Percentiles rank a stretch among this genome's conserved stretches.
Evolutionary conservation across 306 rosid genomes (phyloP).

Genomic region (Cicer bijugum): DNA sequence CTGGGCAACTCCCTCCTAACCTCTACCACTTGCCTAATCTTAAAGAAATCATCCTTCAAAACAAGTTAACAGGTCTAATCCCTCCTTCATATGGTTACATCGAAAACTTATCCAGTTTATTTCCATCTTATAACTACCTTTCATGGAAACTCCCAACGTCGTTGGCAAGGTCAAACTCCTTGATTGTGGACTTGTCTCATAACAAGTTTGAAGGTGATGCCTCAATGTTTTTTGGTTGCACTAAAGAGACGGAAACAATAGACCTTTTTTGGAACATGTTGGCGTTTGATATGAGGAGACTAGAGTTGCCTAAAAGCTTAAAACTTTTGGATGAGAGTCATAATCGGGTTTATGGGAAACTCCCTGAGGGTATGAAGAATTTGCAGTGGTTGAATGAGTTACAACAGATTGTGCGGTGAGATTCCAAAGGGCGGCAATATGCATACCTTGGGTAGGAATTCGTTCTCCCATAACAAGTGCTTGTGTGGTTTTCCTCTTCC

Average conservation of each 20-base stretch:
- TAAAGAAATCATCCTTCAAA: slow-evolving; percentile 31
- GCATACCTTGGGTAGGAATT: slow-evolving; percentile 14
- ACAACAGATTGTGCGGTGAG: slow-evolving; percentile 58
- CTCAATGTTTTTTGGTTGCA: slow-evolving; percentile 50
- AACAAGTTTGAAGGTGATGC: slow-evolving; percentile 63
- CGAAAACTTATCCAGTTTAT: not conserved
- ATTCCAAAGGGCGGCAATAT: slow-evolving; percentile 58
- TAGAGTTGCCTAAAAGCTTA: slow-evolving; percentile 44
- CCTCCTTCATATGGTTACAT: slow-evolving; percentile 47
- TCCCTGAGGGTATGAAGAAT: slow-evolving; percentile 43
- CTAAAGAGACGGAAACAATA: slow-evolving; percentile 30
- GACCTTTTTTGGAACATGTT: slow-evolving; percentile 57
- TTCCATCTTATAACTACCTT: not conserved
- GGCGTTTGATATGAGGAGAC: slow-evolving; percentile 46
- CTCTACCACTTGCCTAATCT: slow-evolving; percentile 42
- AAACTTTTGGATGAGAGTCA: slow-evolving; percentile 48
- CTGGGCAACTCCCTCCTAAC: slow-evolving; percentile 17
- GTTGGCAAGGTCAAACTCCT: slow-evolving; percentile 29
- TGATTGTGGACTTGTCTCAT: slow-evolving; percentile 46
- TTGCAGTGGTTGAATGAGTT: slow-evolving; percentile 53
- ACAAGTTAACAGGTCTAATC: slow-evolving; percentile 50
- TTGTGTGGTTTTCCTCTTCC: slow-evolving; percentile 64
- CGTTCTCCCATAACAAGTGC: slow-evolving; percentile 52
- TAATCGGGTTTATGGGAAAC: slow-evolving; percentile 50
- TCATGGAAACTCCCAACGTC: not conserved